phyloP scores from a whole-genome alignment of 208 protist species.

The Wallacemonas sp. region DNA sequence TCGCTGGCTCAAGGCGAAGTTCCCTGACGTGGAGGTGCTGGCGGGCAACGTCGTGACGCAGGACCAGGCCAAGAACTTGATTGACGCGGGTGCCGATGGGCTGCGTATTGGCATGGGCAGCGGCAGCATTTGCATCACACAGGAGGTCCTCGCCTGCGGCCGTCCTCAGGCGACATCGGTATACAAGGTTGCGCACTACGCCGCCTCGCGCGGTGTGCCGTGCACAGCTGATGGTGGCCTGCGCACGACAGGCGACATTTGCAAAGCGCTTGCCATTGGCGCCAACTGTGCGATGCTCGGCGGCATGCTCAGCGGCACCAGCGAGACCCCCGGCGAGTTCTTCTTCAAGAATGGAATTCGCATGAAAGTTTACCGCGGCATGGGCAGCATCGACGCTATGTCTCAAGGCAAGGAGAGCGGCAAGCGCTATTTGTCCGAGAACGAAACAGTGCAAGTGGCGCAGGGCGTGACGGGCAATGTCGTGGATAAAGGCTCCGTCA shows the following conservation, averaged over 20 bases:
- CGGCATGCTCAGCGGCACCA: conserved; percentile 92
- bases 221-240: conserved; percentile 95
- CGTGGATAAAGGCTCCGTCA: conserved; percentile 90
- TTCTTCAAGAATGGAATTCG: conserved; percentile 92
- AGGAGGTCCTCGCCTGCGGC: conserved; percentile 94
- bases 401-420: conserved; percentile 84
- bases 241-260: conserved; percentile 94
- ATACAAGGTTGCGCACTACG: conserved; percentile 91
- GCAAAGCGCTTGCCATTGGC: conserved; percentile 94
- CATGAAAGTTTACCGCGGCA: conserved; percentile 96
- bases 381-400: conserved; percentile 97
- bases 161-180: conserved; percentile 96
- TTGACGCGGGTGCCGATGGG: conserved; percentile 96
- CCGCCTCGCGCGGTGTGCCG: conserved; percentile 88
- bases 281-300: conserved; percentile 89
- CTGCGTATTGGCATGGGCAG: conserved; percentile 98
- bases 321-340: conserved; percentile 93
- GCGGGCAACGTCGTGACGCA: conserved; percentile 97
- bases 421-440: conserved; percentile 92
- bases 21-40: conserved; percentile 86
- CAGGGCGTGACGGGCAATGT: conserved; percentile 93
- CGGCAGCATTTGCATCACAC: conserved; percentile 98
- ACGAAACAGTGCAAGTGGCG: conserved; percentile 88
- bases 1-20: conserved; percentile 91
- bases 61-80: conserved; percentile 95